Base-by-base conservation (phyloP, 805 yeast genomes). In the Zygoascus ofunaensis region DNA sequence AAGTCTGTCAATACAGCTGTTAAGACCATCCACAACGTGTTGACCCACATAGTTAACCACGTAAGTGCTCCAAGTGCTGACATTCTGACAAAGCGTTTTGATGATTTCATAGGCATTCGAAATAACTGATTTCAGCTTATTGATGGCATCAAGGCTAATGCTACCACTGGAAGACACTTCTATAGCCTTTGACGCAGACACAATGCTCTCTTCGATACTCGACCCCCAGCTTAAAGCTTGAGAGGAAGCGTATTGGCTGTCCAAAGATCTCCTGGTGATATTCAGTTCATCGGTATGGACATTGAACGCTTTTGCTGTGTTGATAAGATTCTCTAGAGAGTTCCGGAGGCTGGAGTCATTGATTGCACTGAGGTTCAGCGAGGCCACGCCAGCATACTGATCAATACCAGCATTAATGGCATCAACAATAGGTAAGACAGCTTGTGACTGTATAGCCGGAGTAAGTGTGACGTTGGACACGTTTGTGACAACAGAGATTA, bases 371-470 rank as follows among this genome's bases (percentile, higher is more conserved):
- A 14, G 17, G 4, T 21, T 21, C 2, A 21, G 20, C n/a, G 39
- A 4, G 26, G 18, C 14, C n/a, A 15, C 26, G 7, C 17, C 14
- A 20, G 23, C 3, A 7, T 14, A 22, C 14, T 19, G 24, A 18
- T 18, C 39, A 36, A 36, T 36, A 36, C 39, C 39, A 19, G 18
- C n/a, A 8, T 36, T 36, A 10, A 36, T 21, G 4, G 20, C 39
- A 5, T 22, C 18, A 36, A 36, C 15, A 21, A 36, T 19, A 18
- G 39, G 39, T 19, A 21, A 17, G 3, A 36, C 24, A 7, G 20
- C 5, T 10, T 36, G 39, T 4, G 20, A 22, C 21, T 18, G 39
- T 8, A 21, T 14, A 10, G 18, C 17, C 18, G 39, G 26, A 36
- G 17, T 36, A 7, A 36, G 4, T 15, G 39, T 17, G 14, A 8